These are phyloP conservation scores for Astrothelium macrocarpum DNA, from an alignment of 495 filamentous ascomycete genomes.

Conservation along the genomic window DNA sequence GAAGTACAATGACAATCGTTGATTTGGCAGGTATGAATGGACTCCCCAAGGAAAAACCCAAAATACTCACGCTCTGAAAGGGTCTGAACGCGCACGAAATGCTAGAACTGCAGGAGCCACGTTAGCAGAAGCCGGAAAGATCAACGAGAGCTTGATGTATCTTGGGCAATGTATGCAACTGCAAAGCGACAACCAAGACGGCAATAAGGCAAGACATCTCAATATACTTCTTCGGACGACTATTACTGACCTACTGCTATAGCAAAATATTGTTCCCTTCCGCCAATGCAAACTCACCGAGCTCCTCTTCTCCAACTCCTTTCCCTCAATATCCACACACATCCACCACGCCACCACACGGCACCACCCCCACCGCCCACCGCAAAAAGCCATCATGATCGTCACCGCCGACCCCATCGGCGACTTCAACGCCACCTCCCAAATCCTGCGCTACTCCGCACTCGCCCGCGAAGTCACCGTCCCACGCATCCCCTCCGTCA, in stretches of 20 bases:
- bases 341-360: slow-evolving; percentile 24
- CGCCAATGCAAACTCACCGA: slow-evolving; percentile 96
- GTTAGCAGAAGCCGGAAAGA: slow-evolving; percentile 90
- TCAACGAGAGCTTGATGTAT: slow-evolving; percentile 97
- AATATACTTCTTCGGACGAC: background rate
- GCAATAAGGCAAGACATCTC: slow-evolving; percentile 67
- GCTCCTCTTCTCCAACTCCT: slow-evolving; percentile 90
- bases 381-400: slow-evolving; percentile 89
- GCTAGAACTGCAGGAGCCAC: slow-evolving; percentile 90
- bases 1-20: slow-evolving; percentile 76
- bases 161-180: slow-evolving; percentile 94
- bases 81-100: slow-evolving; percentile 82
- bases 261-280: slow-evolving; percentile 78
- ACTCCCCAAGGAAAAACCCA: background rate
- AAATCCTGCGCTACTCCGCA: slow-evolving; percentile 92
- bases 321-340: slow-evolving; percentile 55
- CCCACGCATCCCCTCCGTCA: slow-evolving; percentile 72
- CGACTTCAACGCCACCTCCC: slow-evolving; percentile 92
- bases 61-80: slow-evolving; percentile 29
- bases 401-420: slow-evolving; percentile 91
- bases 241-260: slow-evolving; percentile 4
- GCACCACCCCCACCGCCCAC: slow-evolving; percentile 37
- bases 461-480: slow-evolving; percentile 89
- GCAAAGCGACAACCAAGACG: slow-evolving; percentile 69
- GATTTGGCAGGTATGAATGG: slow-evolving; percentile 70